A percentile compares a stretch with the other conserved stretches of the same genome.
Evolutionary conservation across 495 filamentous ascomycete genomes (phyloP).

Genomic region (Penicillium alfredii): DNA sequence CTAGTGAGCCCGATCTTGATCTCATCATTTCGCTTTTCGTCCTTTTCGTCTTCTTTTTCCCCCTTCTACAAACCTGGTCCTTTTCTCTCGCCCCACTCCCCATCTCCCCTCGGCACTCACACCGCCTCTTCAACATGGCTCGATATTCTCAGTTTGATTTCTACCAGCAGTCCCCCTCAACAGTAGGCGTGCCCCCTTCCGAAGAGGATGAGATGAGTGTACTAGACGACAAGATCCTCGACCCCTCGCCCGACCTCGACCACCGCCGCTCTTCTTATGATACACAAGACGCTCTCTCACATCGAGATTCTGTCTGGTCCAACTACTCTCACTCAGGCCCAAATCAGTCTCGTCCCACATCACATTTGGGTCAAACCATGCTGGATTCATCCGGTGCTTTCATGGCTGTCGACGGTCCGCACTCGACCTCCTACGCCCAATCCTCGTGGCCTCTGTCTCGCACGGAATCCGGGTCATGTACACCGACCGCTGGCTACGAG

Average conservation of each 20-base stretch:
- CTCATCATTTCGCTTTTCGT: too few relatives aligned
- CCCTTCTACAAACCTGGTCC: too few relatives aligned
- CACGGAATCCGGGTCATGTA: slow-evolving; percentile 52
- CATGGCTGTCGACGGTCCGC: too few relatives aligned
- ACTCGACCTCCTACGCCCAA: too few relatives aligned
- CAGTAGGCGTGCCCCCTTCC: slow-evolving; percentile 60
- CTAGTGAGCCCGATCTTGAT: too few relatives aligned
- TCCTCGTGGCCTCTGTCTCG: slow-evolving; percentile 42
- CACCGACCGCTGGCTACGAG: slow-evolving; percentile 55
- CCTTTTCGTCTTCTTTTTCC: too few relatives aligned
- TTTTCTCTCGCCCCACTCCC: too few relatives aligned
- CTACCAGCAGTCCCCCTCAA: slow-evolving; percentile 56
- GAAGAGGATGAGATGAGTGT: slow-evolving; percentile 79
- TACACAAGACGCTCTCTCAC: slow-evolving; percentile 60
- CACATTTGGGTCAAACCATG: slow-evolving; percentile 33
- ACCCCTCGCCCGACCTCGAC: slow-evolving; percentile 65
- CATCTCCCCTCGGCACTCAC: too few relatives aligned
- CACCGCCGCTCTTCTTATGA: slow-evolving; percentile 67
- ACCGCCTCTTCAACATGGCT: slow-evolving; percentile 37
- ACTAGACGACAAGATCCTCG: slow-evolving; percentile 80
- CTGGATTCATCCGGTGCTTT: slow-evolving; percentile 39
- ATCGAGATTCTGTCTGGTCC: slow-evolving; percentile 71
- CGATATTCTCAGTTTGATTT: slow-evolving; percentile 49
- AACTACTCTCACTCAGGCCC: slow-evolving; percentile 55
- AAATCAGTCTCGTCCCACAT: slow-evolving; percentile 33